These are phyloP conservation scores for Apophysomyces variabilis DNA, from an alignment of 371 early-diverging fungal genomes.

Conservation along the genomic window DNA sequence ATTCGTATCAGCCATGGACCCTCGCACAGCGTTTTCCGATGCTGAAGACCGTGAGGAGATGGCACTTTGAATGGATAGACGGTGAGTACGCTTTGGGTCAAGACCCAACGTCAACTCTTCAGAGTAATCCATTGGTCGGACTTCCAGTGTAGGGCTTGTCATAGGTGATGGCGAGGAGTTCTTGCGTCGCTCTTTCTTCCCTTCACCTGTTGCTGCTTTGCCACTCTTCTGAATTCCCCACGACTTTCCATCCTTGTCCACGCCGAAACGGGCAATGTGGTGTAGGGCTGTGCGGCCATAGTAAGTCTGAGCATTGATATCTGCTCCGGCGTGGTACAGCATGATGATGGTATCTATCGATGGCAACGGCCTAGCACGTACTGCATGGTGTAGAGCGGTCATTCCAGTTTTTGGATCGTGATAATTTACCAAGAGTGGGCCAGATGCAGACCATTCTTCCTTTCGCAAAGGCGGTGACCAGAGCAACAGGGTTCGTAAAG, in stretches of 20 bases:
- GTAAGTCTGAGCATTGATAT: conserved; percentile 68
- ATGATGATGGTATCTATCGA: conserved; percentile 64
- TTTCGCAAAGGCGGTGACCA: conserved; percentile 45
- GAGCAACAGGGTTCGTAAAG: conserved; percentile 59
- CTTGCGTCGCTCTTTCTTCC: conserved; percentile 9
- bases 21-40: conserved; percentile 15
- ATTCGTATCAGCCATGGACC: conserved; percentile 9
- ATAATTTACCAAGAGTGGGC: conserved; percentile 56
- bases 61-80: conserved; percentile 23
- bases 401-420: conserved; percentile 68
- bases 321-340: conserved; percentile 69
- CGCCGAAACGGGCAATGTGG: conserved; percentile 62
- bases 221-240: conserved; percentile 55
- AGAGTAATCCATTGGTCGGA: background rate
- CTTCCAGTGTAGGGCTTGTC: conserved; percentile 7
- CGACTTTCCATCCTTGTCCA: conserved; percentile 44
- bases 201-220: conserved; percentile 10
- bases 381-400: conserved; percentile 69
- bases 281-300: conserved; percentile 70
- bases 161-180: conserved; percentile 21
- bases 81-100: conserved; percentile 8
- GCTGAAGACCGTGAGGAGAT: conserved; percentile 22
- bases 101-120: background rate
- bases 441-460: conserved; percentile 24
- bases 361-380: conserved; percentile 63